Percentiles rank a stretch among this genome's conserved stretches.
Evolutionary conservation across 2,329 filamentous ascomycete species (phyloP).

Genomic region (Microcyclosporella mali): DNA sequence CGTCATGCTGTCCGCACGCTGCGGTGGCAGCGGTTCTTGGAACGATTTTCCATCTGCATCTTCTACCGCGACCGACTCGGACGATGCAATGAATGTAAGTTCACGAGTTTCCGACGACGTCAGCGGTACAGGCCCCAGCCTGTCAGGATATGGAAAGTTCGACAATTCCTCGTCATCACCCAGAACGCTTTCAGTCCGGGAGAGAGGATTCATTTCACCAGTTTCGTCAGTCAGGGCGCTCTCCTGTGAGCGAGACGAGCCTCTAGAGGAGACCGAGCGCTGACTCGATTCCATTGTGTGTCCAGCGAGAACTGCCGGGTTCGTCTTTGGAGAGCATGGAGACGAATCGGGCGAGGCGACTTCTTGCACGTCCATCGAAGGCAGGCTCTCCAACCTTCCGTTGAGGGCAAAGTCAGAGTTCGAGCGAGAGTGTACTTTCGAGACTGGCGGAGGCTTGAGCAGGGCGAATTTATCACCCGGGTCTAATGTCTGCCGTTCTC

Average conservation of each 20-base stretch:
- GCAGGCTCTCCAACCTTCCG: slow-evolving; percentile 19
- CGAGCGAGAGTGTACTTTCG: slow-evolving; percentile 26
- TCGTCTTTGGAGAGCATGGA: slow-evolving; percentile 5
- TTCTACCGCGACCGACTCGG: neutral
- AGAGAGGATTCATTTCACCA: neutral
- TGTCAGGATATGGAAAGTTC: slow-evolving; percentile 8
- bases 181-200: neutral
- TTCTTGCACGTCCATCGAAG: slow-evolving; percentile 8
- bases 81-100: slow-evolving; percentile 9
- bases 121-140: slow-evolving; percentile 7
- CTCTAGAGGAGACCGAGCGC: slow-evolving; percentile 11
- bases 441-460: slow-evolving; percentile 26
- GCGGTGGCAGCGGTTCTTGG: neutral
- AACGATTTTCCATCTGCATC: neutral
- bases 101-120: slow-evolving; percentile 9
- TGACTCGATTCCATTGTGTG: slow-evolving; percentile 2
- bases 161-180: neutral
- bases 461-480: slow-evolving; percentile 24
- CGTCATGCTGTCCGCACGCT: neutral
- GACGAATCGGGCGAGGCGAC: slow-evolving; percentile 10
- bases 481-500: slow-evolving; percentile 23
- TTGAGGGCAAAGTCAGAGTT: slow-evolving; percentile 27
- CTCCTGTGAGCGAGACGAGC: neutral
- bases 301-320: neutral
- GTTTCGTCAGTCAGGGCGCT: neutral